Base-by-base conservation (phyloP, 164 flowering plant genomes). In the Piper longum region DNA sequence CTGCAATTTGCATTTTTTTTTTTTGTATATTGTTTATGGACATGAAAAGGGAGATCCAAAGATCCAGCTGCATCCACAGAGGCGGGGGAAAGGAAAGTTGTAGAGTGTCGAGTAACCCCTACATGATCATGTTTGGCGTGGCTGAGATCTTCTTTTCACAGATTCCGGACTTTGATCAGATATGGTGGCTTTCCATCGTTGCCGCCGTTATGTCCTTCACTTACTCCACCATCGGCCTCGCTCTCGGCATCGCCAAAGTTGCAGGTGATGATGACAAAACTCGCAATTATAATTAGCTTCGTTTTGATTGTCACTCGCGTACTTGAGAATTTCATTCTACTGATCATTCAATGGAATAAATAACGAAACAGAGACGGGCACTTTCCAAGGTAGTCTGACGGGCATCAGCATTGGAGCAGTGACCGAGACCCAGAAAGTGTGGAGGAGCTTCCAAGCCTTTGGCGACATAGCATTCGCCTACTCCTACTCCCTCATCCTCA, bases 151-250 rank as follows among this genome's bases (percentile, higher is more conserved):
- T 85, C 11, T 70, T 85, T 65, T 87, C 95, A 44, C 95, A 87
- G 67, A 85, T 87, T 57, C 95, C 87, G 16, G 86, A 85, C 64
- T 87, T 87, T 60, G 81, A 82, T 82, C 85, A 82, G 69, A 74
- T 87, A 6, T 85, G 82, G 86, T 87, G 95, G 91, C 87, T 87
- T 58, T 87, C 96, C 7, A 81, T 83, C 41, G 82, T 83, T 36
- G 92, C 96, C n/a, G 91, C 96, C 36, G 64, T 81, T 40, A 88
- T 88, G 91, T 86, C 96, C 59, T 84, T 85, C 75, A 78, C 87
- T 13, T 86, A 88, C 72, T 84, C 91, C 14, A 16, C 76, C 8
- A 79, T 81, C 16, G 92, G 92, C 16, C 81, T 86, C 18, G 81
- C 79, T 42, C 85, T 88, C 39, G 89, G 89, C 40, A 67, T 86